These are phyloP conservation scores for Brachypodium distachyon DNA, from an alignment of 202 grass and related monocot species.

Conservation along the genomic window DNA sequence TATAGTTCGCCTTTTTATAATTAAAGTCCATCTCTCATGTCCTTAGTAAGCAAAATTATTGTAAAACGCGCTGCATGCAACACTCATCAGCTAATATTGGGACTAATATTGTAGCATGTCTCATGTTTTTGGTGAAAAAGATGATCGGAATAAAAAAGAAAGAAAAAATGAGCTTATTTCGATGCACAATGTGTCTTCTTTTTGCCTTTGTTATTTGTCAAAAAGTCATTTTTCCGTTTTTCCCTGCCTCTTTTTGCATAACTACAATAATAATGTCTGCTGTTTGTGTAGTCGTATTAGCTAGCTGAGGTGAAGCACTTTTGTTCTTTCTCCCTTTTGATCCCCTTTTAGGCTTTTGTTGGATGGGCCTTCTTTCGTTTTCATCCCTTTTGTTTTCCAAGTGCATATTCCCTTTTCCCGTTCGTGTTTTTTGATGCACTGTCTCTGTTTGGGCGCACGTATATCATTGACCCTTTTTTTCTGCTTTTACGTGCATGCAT, in stretches of 20 bases:
- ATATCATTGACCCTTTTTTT: slow-evolving; percentile 53
- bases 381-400: not conserved
- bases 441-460: slow-evolving; percentile 29
- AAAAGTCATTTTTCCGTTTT: not conserved
- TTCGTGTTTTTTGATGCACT: slow-evolving; percentile 17
- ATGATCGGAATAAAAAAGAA: not conserved
- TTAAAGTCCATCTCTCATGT: no score
- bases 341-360: slow-evolving; percentile 38
- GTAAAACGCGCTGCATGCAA: not conserved
- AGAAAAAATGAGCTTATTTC: not conserved
- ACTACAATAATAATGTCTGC: not conserved
- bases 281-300: not conserved
- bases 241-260: not conserved
- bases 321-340: slow-evolving; percentile 10
- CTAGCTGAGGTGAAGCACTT: slow-evolving; percentile 17
- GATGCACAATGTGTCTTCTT: not conserved
- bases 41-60: not conserved
- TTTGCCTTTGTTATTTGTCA: not conserved
- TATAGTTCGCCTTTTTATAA: no score
- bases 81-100: not conserved
- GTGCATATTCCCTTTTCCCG: not conserved
- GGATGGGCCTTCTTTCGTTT: slow-evolving; percentile 28
- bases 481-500: slow-evolving; percentile 39
- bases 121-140: slow-evolving; percentile 32
- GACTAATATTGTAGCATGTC: not conserved